Conservation (phyloP, 208 protist species). For the Sergeia podlipaevii region DNA sequence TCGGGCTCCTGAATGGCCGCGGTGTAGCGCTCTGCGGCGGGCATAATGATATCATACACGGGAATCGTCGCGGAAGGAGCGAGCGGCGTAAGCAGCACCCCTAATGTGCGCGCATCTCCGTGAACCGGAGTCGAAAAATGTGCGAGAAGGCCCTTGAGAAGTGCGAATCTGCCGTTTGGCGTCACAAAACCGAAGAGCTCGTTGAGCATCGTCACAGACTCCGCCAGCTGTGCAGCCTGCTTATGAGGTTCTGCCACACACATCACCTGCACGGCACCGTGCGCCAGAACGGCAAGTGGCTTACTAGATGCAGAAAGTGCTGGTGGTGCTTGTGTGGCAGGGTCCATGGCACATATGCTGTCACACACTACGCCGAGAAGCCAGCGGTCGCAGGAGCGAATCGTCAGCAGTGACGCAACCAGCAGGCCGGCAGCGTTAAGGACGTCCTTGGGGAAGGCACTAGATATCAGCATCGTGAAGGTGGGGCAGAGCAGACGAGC, state of each 20-base stretch:
- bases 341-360: conserved; percentile 11
- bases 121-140: conserved; percentile 66
- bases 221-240: conserved; percentile 1
- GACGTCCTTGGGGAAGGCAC: conserved; percentile 82
- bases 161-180: conserved; percentile 75
- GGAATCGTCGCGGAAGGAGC: conserved; percentile 3
- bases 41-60: conserved; percentile 67
- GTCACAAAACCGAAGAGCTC: conserved; percentile 47
- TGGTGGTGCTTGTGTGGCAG: background rate
- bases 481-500: conserved; percentile 38
- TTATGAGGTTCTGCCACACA: conserved; percentile 11
- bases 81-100: conserved; percentile 31
- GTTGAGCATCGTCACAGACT: conserved; percentile 14
- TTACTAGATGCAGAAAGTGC: background rate
- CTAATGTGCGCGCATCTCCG: conserved; percentile 26
- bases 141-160: conserved; percentile 79
- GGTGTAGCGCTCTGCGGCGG: conserved; percentile 44
- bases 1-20: conserved; percentile 63
- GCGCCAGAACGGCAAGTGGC: conserved; percentile 1
- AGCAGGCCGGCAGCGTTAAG: conserved; percentile 83
- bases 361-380: conserved; percentile 50
- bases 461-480: conserved; percentile 60
- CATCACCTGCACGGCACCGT: conserved; percentile 16
- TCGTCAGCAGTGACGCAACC: conserved; percentile 66
- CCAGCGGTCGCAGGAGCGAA: conserved; percentile 39